phyloP scores from a whole-genome alignment of 1,284 basidiomycete genomes.

The Cryptococcus sp. region DNA sequence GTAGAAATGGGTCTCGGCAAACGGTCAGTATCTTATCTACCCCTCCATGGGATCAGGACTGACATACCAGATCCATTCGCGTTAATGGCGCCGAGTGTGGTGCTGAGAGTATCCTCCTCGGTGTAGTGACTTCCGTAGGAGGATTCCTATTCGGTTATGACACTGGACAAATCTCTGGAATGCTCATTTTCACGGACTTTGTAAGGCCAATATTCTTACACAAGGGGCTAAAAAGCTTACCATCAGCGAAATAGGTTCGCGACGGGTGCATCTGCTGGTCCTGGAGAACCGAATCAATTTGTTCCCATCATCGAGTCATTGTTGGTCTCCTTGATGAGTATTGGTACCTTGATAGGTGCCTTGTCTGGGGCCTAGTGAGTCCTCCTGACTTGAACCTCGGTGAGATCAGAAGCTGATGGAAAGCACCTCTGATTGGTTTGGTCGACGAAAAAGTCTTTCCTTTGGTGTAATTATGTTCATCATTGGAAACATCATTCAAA shows the following conservation, averaged over 20 bases:
- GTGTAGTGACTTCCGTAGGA: constrained; percentile 6
- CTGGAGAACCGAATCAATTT: background rate
- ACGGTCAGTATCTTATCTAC: background rate
- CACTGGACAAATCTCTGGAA: background rate
- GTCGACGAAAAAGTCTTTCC: background rate
- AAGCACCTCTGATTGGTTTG: background rate
- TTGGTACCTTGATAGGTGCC: background rate
- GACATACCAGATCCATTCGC: background rate
- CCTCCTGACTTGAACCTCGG: background rate
- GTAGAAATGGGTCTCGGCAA: background rate
- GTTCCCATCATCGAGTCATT: background rate
- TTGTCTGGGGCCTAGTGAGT: background rate
- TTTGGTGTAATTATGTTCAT: background rate
- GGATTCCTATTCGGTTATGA: background rate
- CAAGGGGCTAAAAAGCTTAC: too few species aligned
- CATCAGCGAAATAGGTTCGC: background rate
- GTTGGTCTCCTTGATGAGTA: background rate
- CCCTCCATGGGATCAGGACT: background rate
- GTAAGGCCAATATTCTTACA: too few species aligned
- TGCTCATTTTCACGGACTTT: background rate
- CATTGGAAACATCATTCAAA: background rate
- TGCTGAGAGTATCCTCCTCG: constrained; percentile 6
- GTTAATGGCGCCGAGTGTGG: constrained; percentile 9
- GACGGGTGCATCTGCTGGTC: background rate
- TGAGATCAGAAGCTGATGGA: background rate